A percentile compares a stretch with the other conserved stretches of the same genome.
Evolutionary conservation across 352 stramenopile species (phyloP).

Genomic region (Phytophthora boehmeriae): DNA sequence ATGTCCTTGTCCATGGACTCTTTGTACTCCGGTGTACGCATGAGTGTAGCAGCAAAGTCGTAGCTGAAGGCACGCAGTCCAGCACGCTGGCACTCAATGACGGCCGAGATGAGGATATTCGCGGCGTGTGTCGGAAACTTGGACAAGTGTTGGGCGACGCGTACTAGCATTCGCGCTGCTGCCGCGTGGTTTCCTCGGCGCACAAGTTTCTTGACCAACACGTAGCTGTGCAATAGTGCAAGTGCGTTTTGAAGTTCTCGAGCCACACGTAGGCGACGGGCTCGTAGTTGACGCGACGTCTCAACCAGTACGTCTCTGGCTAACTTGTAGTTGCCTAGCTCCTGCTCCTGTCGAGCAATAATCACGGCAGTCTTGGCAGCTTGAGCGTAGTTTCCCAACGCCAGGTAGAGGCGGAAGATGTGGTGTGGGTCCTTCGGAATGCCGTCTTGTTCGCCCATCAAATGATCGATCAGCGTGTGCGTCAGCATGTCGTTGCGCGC

Average conservation of each 20-base stretch:
- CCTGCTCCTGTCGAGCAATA: constrained; percentile 93
- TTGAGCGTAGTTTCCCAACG: constrained; percentile 93
- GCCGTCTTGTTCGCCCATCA: constrained; percentile 95
- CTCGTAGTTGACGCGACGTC: constrained; percentile 86
- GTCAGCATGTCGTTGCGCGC: constrained; percentile 94
- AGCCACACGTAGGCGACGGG: constrained; percentile 88
- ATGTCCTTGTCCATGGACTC: constrained; percentile 90
- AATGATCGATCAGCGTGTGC: constrained; percentile 94
- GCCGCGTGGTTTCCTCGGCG: constrained; percentile 85
- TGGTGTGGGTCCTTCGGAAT: constrained; percentile 95
- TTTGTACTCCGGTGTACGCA: constrained; percentile 88
- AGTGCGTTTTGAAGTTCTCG: constrained; percentile 88
- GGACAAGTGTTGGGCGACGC: constrained; percentile 91
- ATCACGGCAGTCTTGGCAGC: constrained; percentile 94
- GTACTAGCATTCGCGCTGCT: constrained; percentile 89
- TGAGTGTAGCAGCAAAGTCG: constrained; percentile 92
- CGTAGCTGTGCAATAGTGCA: constrained; percentile 94
- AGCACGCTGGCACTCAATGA: constrained; percentile 94
- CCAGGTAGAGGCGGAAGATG: constrained; percentile 95
- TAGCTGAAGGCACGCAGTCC: constrained; percentile 91
- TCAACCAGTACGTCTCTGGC: constrained; percentile 93
- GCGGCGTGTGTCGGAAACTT: constrained; percentile 92
- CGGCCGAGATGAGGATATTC: constrained; percentile 93
- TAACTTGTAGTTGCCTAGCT: constrained; percentile 93
- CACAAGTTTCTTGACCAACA: constrained; percentile 94